Conservation (phyloP, 164 flowering plant species). For the Nelumbo lutea region DNA sequence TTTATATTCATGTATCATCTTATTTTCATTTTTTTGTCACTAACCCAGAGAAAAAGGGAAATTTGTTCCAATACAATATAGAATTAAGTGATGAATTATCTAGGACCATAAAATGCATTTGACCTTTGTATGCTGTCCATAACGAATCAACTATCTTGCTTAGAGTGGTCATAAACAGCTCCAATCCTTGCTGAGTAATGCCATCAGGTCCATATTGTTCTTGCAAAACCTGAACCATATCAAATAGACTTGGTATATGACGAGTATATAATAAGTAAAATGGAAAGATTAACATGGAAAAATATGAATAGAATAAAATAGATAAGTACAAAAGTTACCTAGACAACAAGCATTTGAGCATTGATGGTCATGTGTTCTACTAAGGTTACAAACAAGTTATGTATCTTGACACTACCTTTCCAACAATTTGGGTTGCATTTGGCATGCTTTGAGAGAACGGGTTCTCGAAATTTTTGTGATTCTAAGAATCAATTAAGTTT, state of each 20-base stretch:
- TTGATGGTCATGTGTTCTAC: not conserved
- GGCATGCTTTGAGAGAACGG: no score
- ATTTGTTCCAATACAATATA: no score
- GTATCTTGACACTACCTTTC: not conserved
- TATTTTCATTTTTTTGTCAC: no score
- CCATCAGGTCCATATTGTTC: conserved; percentile 52
- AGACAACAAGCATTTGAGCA: not conserved
- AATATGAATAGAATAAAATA: not conserved
- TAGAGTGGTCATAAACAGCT: conserved; percentile 42
- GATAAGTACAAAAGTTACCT: not conserved
- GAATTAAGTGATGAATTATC: not conserved
- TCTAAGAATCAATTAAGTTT: no score
- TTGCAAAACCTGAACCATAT: conserved; percentile 46
- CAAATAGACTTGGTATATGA: not conserved
- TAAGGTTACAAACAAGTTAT: not conserved
- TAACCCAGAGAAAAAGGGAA: no score
- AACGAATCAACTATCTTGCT: conserved; percentile 45
- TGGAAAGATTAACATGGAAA: not conserved
- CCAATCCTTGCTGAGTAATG: conserved; percentile 47
- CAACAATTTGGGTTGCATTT: no score
- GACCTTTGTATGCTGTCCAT: conserved; percentile 61
- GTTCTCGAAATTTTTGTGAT: no score
- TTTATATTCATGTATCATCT: no score
- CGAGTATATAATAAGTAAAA: not conserved
- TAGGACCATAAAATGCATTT: not conserved